These are phyloP conservation scores for Talaromyces nanjingensis DNA, from an alignment of 495 filamentous ascomycete genomes.

Conservation along the genomic window DNA sequence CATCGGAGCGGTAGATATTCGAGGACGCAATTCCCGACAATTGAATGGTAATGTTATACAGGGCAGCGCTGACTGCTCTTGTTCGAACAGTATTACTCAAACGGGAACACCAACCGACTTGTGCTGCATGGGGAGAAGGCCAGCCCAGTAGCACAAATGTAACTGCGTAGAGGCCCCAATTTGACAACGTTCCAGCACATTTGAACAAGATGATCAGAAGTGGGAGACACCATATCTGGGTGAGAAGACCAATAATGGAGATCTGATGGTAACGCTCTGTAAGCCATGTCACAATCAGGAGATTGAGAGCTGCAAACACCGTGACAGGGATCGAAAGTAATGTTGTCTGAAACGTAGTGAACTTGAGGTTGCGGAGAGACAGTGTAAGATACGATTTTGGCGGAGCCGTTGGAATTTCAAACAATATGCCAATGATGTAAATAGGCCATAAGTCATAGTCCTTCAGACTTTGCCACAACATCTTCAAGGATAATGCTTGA, in stretches of 20 bases:
- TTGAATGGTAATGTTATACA: slow-evolving; percentile 47
- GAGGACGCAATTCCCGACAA: slow-evolving; percentile 41
- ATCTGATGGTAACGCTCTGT: slow-evolving; percentile 43
- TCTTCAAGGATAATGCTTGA: slow-evolving; percentile 45
- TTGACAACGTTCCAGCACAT: slow-evolving; percentile 28
- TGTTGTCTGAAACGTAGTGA: slow-evolving; percentile 53
- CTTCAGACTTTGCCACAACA: slow-evolving; percentile 45
- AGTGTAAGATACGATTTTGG: slow-evolving; percentile 52
- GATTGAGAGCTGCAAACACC: slow-evolving; percentile 37
- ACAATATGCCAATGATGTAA: slow-evolving; percentile 51
- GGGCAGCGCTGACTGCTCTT: slow-evolving; percentile 45
- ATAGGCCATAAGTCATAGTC: slow-evolving; percentile 66
- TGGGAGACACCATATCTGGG: slow-evolving; percentile 22
- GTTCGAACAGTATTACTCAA: slow-evolving; percentile 49
- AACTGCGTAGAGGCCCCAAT: slow-evolving; percentile 50
- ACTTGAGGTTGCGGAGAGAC: slow-evolving; percentile 50
- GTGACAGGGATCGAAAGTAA: slow-evolving; percentile 45
- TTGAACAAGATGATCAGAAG: slow-evolving; percentile 36
- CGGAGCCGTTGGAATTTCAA: slow-evolving; percentile 41
- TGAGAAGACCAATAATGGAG: slow-evolving; percentile 32
- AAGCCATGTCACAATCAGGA: slow-evolving; percentile 36
- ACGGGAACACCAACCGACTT: slow-evolving; percentile 31
- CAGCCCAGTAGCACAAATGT: slow-evolving; percentile 50
- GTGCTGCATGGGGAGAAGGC: slow-evolving; percentile 29
- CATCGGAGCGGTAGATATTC: slow-evolving; percentile 53